These are phyloP conservation scores for Dendrobium huoshanense DNA, from an alignment of 106 monocot species.

Conservation along the genomic window DNA sequence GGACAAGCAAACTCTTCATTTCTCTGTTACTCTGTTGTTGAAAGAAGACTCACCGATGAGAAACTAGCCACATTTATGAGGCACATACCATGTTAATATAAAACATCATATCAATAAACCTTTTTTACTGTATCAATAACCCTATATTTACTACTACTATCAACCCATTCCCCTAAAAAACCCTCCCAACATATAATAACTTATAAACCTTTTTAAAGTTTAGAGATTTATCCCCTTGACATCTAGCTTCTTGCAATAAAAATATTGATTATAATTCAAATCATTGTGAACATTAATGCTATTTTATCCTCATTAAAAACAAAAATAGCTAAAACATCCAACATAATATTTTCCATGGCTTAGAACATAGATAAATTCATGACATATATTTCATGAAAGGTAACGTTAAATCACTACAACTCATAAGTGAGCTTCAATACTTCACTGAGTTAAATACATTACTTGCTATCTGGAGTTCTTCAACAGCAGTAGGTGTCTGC, in stretches of 20 bases:
- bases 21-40: too few species aligned
- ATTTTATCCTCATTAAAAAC: background rate
- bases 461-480: slow-evolving; percentile 84
- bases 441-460: slow-evolving; percentile 11
- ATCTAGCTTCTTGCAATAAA: background rate
- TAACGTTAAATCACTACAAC: background rate
- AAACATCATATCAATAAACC: too few species aligned
- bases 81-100: too few species aligned
- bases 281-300: background rate
- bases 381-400: background rate
- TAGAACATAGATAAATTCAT: background rate
- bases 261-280: background rate
- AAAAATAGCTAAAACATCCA: background rate
- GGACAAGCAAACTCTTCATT: too few species aligned
- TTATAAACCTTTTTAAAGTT: background rate
- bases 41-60: too few species aligned
- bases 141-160: background rate
- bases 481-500: slow-evolving; percentile 65
- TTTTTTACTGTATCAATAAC: too few species aligned
- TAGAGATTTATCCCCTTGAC: background rate
- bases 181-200: background rate
- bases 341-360: background rate
- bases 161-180: background rate
- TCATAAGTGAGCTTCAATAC: background rate
- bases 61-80: too few species aligned